Evolutionary conservation across 2,329 filamentous ascomycete genomes (phyloP).

Genomic region (Teratosphaeria epicoccoides): DNA sequence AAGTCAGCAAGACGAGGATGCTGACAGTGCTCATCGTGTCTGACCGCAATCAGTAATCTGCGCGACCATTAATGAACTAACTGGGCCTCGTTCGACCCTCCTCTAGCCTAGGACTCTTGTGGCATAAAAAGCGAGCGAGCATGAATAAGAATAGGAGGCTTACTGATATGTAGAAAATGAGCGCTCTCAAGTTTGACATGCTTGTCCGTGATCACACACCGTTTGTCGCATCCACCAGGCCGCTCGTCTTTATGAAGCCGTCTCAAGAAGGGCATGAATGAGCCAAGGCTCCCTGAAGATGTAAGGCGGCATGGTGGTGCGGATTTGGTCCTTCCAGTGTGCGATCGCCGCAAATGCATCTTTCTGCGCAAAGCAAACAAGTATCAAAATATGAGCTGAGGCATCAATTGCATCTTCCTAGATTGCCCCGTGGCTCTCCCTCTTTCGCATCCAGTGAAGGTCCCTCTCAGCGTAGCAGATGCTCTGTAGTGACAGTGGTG

Average conservation of each 20-base stretch:
- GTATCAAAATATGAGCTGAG: not conserved
- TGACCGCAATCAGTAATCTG: not conserved
- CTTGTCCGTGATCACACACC: not conserved
- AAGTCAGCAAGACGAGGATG: not conserved
- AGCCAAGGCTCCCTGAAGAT: not conserved
- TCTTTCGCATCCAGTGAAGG: not conserved
- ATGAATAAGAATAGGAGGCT: not conserved
- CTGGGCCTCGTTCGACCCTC: no score
- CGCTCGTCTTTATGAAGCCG: not conserved
- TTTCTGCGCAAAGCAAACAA: not conserved
- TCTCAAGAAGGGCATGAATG: not conserved
- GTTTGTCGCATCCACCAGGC: not conserved
- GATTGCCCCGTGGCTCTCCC: not conserved
- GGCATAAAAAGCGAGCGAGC: no score
- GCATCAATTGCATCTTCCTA: not conserved
- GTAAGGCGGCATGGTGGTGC: not conserved
- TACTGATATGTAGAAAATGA: not conserved
- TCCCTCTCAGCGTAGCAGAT: not conserved
- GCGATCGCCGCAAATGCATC: not conserved
- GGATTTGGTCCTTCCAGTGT: not conserved
- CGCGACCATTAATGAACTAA: no score
- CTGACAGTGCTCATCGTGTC: not conserved
- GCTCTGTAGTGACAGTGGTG: not conserved
- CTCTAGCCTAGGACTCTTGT: no score
- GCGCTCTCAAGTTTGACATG: not conserved